Evolutionary conservation across 2,329 filamentous ascomycete genomes (phyloP), one percentile per base, ranked within the genome.

Genomic region (Paecilomyces sp.): DNA sequence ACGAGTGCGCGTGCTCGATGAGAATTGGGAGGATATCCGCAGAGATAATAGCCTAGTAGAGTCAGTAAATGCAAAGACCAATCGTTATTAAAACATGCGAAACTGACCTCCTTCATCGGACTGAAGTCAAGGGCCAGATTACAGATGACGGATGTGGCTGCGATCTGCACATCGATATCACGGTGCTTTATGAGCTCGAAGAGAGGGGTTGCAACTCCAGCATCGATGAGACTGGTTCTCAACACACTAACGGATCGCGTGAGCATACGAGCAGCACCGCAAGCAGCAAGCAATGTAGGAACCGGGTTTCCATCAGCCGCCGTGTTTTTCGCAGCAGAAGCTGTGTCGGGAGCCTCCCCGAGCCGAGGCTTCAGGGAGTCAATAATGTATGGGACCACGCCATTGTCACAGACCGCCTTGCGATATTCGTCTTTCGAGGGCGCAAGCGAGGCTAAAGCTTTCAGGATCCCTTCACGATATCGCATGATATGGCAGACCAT

Each of bases 41-140:
- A 55, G 89, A 85, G 6, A 89, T 82, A 34, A 97, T 85, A 52
- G 87, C 81, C 86, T 93, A 65, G 61, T 57, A 55, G 60, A 22
- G 53, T 66, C 58, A 68, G 59, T 47, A 25, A 30, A 55, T 12
- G 13, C 22, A 50, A 58, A 52, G n/a, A 28, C 24, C 33, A 59
- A 34, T 12, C 24, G 36, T 15, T 24, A 18, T 18, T 11, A 13
- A 51, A 22, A 56, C 25, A 58, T 9, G 18, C 34, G n/a, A 53
- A 41, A 80, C 87, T 79, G 73, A 93, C 91, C 72, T 91, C 87
- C 73, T 91, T 88, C 85, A 97, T 92, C 0, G 94, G 92, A 70
- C 92, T 97, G 67, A 95, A 90, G 63, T 96, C 91, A 54, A 92
- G 81, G 5, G 96, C 84, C 55, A 99, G 76, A 72, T 99, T 99